Base-by-base conservation (phyloP, 176 grass and related monocot species). In the Musa schizocarpa region DNA sequence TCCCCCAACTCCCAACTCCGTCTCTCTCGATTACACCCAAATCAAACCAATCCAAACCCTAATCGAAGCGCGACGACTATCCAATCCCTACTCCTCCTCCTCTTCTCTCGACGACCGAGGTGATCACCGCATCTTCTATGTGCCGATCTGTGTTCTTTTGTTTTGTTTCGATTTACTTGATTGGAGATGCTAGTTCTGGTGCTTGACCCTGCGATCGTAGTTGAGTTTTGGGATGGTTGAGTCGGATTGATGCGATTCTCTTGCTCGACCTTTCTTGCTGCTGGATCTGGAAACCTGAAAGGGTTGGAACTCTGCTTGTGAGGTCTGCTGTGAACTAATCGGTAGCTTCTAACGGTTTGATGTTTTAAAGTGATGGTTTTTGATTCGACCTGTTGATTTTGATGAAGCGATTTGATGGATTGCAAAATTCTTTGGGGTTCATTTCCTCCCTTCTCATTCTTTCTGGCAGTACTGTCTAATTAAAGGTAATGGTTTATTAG, bases 401-500 rank as follows among this genome's bases (percentile, higher is more conserved):
- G 43, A 10, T 70, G 43, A 6, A 51, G 34, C 0, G n/a, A 19
- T n/a, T 70, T n/a, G 17, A 20, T 21, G 16, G 43, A 50, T 50
- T 51, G 43, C 43, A 2, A 22, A 49, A 10, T 50, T 70, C 21
- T 0, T 70, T 70, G 48, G 8, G 20, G 2, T 52, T 34, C 2
- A 9, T 51, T 70, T 22, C 2, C 16, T 20, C 22, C 63, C 63
- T 27, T 50, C 8, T 7, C 1, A 48, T n/a, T 26, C 51, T 66
- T 64, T 53, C 1, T 4, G 48, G 13, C 1, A 9, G 19, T 17
- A 66, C 53, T 9, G n/a, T 53, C 24, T 63, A 13, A 17, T 24
- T 83, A 54, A 11, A 77, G 63, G 52, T 51, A 20, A 16, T 54
- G 23, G 51, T 64, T 78, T 50, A 7, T 73, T 27, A 85, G 61